Base-by-base conservation (phyloP, 2,329 filamentous ascomycete species). In the Neospermospora avenae region DNA sequence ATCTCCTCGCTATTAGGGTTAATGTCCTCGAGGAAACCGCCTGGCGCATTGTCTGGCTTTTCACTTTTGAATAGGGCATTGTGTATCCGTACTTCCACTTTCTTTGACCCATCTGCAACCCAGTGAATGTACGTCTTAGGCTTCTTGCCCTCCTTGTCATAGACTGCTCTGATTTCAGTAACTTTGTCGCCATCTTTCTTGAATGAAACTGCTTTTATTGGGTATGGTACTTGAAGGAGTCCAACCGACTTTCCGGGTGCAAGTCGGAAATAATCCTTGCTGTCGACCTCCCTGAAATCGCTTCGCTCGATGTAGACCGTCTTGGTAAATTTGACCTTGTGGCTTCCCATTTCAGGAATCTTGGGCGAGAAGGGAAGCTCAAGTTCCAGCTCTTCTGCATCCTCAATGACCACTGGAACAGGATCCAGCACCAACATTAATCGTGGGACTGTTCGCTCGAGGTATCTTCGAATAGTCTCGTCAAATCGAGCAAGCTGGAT, bases 391-490 rank as follows among this genome's bases (percentile, higher is more conserved):
- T 90, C 87, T 14, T 87, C 82, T 0, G 89, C 80, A 69, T 93
- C 89, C 66, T 95, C 89, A 61, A 97, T 91, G 31, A 91, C 79
- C 13, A 97, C 86, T 35, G 86, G 87, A 48, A 97, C 79, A 0
- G 93, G 93, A 66, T 97, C 91, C 20, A 96, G 82, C 2, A 98
- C 85, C 31, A 97, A 81, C 89, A 96, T 95, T 13, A 97, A 81
- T 25, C 93, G 87, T 1, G 93, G 93, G 0, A 96, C 92, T 0
- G 90, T 92, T 52, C 84, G 84, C 74, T 98, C 93, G 14, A 98
- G 86, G 73, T 96, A 96, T 65, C 86, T 86, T 22, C 93, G 86
- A 62, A 98, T 85, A 0, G 85, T 87, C 71, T 93, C 86, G 70
- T 98, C 93, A 63, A 98, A 91, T n/a, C 89, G 86, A 59, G 82